These are phyloP conservation scores for Halenospora varia DNA, from an alignment of 495 filamentous ascomycete species.

Conservation along the genomic window DNA sequence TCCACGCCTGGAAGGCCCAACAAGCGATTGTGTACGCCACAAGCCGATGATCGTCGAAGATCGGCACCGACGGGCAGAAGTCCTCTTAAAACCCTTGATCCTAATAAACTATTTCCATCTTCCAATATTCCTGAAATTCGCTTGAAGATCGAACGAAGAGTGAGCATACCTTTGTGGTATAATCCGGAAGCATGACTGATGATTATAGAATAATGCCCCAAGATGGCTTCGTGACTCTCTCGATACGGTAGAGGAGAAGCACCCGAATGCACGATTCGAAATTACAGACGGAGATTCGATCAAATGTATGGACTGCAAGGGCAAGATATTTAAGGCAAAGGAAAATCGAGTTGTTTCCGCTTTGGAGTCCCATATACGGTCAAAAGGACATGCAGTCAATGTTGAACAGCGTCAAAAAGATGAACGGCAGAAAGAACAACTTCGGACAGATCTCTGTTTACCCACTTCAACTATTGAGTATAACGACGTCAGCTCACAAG, in stretches of 20 bases:
- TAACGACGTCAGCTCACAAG: neutral
- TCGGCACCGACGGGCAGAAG: neutral
- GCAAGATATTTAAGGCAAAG: neutral
- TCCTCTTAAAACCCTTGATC: neutral
- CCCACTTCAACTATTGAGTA: neutral
- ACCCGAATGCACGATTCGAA: neutral
- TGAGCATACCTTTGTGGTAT: neutral
- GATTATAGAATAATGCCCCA: constrained; percentile 2
- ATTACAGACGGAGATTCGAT: constrained; percentile 5
- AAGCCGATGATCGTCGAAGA: neutral
- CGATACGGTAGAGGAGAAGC: constrained; percentile 1
- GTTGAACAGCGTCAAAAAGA: neutral
- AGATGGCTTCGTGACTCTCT: constrained; percentile 2
- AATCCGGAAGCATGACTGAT: neutral
- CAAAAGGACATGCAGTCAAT: constrained; percentile 5
- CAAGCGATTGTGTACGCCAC: constrained; percentile 4
- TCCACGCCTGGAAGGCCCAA: constrained; percentile 5
- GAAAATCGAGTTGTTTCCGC: neutral
- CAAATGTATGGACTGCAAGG: constrained; percentile 6
- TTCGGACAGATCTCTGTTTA: neutral
- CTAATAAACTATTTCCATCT: neutral
- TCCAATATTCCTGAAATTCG: neutral
- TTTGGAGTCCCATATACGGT: constrained; percentile 4
- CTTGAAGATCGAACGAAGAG: constrained; percentile 6
- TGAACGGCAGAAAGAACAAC: neutral